Evolutionary conservation across 2,329 filamentous ascomycete species (phyloP).

Genomic region (Scedosporium dehoogii): DNA sequence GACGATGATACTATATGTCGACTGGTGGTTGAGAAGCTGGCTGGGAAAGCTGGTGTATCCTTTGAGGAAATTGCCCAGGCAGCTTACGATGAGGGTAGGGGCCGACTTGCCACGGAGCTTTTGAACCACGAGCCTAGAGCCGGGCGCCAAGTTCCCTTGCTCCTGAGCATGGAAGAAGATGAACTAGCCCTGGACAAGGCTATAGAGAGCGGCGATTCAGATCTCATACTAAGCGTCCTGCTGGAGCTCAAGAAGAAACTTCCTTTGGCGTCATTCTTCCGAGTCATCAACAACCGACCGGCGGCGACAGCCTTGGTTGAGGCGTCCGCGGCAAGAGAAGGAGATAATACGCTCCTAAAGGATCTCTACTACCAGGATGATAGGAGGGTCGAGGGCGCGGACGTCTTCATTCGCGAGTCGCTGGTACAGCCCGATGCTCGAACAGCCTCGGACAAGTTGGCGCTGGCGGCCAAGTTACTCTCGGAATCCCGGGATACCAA

Average conservation of each 20-base stretch:
- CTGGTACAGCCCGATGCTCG: conserved; percentile 61
- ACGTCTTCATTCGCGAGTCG: conserved; percentile 78
- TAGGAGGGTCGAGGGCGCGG: conserved; percentile 75
- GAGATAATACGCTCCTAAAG: conserved; percentile 75
- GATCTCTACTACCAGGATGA: conserved; percentile 98
- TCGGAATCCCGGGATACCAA: conserved; percentile 71
- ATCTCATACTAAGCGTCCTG: conserved; percentile 83
- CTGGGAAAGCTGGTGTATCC: conserved; percentile 83
- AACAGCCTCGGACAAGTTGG: conserved; percentile 73
- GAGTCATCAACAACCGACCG: conserved; percentile 75
- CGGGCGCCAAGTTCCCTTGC: conserved; percentile 88
- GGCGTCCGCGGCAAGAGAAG: conserved; percentile 58
- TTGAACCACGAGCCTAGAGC: conserved; percentile 90
- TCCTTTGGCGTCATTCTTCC: conserved; percentile 84
- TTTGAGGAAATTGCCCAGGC: conserved; percentile 90
- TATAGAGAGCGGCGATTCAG: conserved; percentile 89
- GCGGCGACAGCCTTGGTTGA: conserved; percentile 86
- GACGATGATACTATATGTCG: conserved; percentile 83
- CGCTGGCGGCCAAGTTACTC: conserved; percentile 74
- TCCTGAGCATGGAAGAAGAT: conserved; percentile 92
- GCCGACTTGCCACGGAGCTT: conserved; percentile 79
- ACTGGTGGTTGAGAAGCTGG: conserved; percentile 75
- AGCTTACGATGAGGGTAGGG: conserved; percentile 87
- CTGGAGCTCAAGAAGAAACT: conserved; percentile 83
- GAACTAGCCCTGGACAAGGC: conserved; percentile 93